Evolutionary conservation across 495 filamentous ascomycete species (phyloP), one percentile per base, ranked within the genome.

Genomic region (Tuber calosporum): DNA sequence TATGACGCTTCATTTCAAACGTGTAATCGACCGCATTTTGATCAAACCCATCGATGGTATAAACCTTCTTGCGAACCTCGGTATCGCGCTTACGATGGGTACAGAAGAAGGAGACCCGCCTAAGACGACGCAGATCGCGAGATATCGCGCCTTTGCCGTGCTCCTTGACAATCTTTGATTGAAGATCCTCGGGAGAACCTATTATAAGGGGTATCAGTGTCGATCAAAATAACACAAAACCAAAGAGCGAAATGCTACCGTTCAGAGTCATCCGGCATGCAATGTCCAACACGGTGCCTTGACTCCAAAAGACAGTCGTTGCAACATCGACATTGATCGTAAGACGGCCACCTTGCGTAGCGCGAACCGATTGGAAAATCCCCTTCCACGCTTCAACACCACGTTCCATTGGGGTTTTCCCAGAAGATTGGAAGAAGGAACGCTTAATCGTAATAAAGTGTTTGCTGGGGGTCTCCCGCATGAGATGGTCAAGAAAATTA

Each of bases 401-500:
- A 58, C 83, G 83, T 36, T 85, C 85, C 30, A 91, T 79, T 36
- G 82, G 74, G 36, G 77, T 75, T 22, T 84, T 82, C 7, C 86
- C 81, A 17, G 77, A 81, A 69, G 83, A 67, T 70, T 85, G 77
- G 81, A 93, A 96, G 83, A 95, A 96, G 1, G 88, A 90, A 36
- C 92, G 90, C 81, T 91, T 93, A 79, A 96, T 88, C 1, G 86
- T 83, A 1, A 87, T 85, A 79, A 89, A 89, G 9, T 84, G 82
- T 74, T 86, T 84, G 0, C 88, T 88, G 0, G 95, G 93, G 2
- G 80, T 83, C 82, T 96, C 89, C 19, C 94, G 92, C 48, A 99
- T 83, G 30, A 92, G 83, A 80, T 99, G 95, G 75, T 99, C 94
- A 3, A 98, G 84, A 82, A 97, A 96, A 81, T 91, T 97, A 75